Evolutionary conservation across 306 rosid species (phyloP).

Genomic region (Dalbergia cochinchinensis): DNA sequence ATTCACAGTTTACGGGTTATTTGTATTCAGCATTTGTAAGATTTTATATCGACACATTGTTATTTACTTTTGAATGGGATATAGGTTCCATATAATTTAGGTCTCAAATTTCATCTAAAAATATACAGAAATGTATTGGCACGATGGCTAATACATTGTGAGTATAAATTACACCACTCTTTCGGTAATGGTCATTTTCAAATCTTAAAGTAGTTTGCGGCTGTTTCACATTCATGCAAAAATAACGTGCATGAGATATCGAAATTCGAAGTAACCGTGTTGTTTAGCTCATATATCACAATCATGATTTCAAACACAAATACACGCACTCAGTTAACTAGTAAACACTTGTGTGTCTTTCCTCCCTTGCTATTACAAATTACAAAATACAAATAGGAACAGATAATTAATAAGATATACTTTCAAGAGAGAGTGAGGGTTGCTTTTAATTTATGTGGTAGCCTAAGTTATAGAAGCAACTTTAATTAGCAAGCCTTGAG

Average conservation of each 20-base stretch:
- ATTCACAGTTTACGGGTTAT: no score
- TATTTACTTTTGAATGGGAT: no score
- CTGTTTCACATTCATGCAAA: slow-evolving; percentile 20
- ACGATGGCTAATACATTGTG: no score
- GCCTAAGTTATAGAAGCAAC: neutral
- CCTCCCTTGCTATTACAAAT: neutral
- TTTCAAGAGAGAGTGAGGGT: neutral
- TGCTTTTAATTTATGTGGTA: neutral
- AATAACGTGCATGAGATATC: neutral
- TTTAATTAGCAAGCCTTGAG: slow-evolving; percentile 68
- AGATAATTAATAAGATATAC: slow-evolving; percentile 13
- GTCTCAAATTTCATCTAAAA: no score
- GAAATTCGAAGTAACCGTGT: neutral
- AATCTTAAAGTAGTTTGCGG: neutral
- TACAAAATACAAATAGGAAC: neutral
- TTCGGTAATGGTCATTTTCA: neutral
- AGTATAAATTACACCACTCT: no score
- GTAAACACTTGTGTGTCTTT: slow-evolving; percentile 21
- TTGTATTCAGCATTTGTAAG: no score
- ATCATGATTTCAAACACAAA: slow-evolving; percentile 10
- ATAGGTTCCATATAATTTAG: no score
- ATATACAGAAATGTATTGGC: no score
- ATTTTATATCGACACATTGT: no score
- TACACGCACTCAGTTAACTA: slow-evolving; percentile 22
- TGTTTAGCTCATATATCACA: slow-evolving; percentile 24